Evolutionary conservation across 441 rosid species (phyloP), one percentile per base, ranked within the genome.

Genomic region (Caryocar brasiliense): DNA sequence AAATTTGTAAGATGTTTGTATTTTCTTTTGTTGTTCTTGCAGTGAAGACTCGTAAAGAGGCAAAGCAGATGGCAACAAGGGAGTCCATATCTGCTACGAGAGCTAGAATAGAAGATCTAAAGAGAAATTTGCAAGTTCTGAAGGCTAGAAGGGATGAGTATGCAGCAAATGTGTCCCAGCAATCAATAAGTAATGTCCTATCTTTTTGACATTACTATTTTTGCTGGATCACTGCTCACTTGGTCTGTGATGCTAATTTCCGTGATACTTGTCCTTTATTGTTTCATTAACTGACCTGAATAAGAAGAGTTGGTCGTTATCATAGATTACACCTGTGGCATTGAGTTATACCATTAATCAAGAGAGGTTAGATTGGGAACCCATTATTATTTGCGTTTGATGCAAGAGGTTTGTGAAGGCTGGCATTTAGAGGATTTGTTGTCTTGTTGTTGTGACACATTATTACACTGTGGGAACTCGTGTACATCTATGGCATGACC

Each of bases 1-100:
- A n/a, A n/a, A n/a, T n/a, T n/a, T n/a, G n/a, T n/a, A n/a, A n/a
- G n/a, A n/a, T n/a, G n/a, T n/a, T n/a, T n/a, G n/a, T n/a, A n/a
- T n/a, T n/a, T n/a, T n/a, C n/a, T n/a, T n/a, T n/a, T n/a, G n/a
- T n/a, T 44, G 17, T 62, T 24, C 18, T 25, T 62, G 18, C 60
- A 87, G 98, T 70, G 68, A 91, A 87, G 72, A 85, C 95, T 1
- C 83, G 81, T 60, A 75, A 64, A 57, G 96, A 91, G 71, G 95
- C 83, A 5, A 70, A 67, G 49, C 81, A 82, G 58, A 77, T 87
- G 77, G 77, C 78, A 8, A 54, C 57, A 18, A 71, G 77, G 64
- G 95, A 87, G 46, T 65, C 81, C 19, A 62, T 87, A 40, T 77
- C 79, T 56, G 79, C 78, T 13, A 39, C 64, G 19, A 79, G 77